Conservation (phyloP, 2,329 filamentous ascomycete genomes). For the Epichloe gansuensis region DNA sequence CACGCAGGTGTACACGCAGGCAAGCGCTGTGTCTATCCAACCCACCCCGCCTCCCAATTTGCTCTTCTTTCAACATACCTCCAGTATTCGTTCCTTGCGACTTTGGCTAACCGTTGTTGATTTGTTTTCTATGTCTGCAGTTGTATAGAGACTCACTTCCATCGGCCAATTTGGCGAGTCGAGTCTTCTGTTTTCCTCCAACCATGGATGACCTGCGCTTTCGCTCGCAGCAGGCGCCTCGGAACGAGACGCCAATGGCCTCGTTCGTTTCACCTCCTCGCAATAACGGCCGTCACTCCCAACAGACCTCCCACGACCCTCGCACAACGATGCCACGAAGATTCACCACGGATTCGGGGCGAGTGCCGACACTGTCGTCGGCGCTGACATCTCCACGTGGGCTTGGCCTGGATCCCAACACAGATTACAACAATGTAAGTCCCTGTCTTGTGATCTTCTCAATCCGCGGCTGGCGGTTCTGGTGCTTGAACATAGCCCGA, state of each 20-base stretch:
- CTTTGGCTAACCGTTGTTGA: slow-evolving; percentile 18
- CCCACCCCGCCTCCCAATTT: slow-evolving; percentile 20
- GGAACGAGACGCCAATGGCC: slow-evolving; percentile 64
- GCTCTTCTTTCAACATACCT: slow-evolving; percentile 16
- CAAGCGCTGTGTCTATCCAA: slow-evolving; percentile 12
- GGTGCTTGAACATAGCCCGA: not conserved
- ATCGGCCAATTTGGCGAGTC: slow-evolving; percentile 27
- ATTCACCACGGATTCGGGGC: slow-evolving; percentile 84
- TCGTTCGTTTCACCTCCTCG: slow-evolving; percentile 64
- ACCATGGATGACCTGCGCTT: slow-evolving; percentile 69
- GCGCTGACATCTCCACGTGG: slow-evolving; percentile 37
- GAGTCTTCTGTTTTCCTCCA: slow-evolving; percentile 23
- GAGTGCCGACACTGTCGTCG: slow-evolving; percentile 60
- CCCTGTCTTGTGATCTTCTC: not conserved
- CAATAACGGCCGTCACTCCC: slow-evolving; percentile 51
- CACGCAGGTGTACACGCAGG: slow-evolving; percentile 5
- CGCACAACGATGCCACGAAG: slow-evolving; percentile 73
- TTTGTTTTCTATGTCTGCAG: slow-evolving; percentile 26
- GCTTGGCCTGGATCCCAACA: slow-evolving; percentile 27
- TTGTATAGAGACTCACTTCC: slow-evolving; percentile 17
- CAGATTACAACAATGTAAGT: slow-evolving; percentile 37
- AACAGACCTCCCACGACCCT: slow-evolving; percentile 46
- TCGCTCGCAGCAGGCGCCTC: slow-evolving; percentile 63
- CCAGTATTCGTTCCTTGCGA: slow-evolving; percentile 10
- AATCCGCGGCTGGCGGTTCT: not conserved